Conservation (phyloP, 176 grass and related monocot genomes). For the Triticum monococcum region DNA sequence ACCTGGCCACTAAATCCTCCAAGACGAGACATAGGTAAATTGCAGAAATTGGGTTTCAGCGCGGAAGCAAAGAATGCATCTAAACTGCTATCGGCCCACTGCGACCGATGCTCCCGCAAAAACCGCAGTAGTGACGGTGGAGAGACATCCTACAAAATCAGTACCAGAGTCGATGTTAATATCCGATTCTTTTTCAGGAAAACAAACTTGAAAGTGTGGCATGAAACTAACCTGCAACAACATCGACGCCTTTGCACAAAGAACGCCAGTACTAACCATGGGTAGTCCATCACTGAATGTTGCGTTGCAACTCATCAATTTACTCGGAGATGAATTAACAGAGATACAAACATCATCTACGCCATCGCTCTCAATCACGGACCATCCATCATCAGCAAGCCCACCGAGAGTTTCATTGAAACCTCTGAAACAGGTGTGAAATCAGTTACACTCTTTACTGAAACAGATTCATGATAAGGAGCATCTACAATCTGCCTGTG, state of each 20-base stretch:
- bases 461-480: constrained; percentile 13
- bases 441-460: neutral
- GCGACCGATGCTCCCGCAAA: constrained; percentile 69
- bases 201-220: neutral
- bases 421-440: constrained; percentile 48
- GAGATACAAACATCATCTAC: constrained; percentile 76
- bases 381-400: constrained; percentile 91
- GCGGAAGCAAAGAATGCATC: constrained; percentile 68
- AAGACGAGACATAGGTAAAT: constrained; percentile 43
- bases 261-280: constrained; percentile 56
- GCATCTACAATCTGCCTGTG: neutral
- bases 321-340: constrained; percentile 70
- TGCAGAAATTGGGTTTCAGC: constrained; percentile 55
- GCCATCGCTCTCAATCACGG: constrained; percentile 58
- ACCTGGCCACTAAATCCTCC: constrained; percentile 64
- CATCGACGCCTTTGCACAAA: constrained; percentile 94
- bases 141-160: constrained; percentile 50
- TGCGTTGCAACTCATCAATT: constrained; percentile 53
- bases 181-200: neutral
- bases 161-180: neutral
- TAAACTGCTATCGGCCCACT: constrained; percentile 71
- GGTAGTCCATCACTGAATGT: constrained; percentile 52
- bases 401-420: constrained; percentile 91
- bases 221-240: constrained; percentile 69
- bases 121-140: constrained; percentile 47